Percentiles rank a stretch among this genome's conserved stretches.
These are phyloP conservation scores for Zancudomyces culisetae DNA, from an alignment of 371 early-diverging fungal species.

Conservation along the genomic window DNA sequence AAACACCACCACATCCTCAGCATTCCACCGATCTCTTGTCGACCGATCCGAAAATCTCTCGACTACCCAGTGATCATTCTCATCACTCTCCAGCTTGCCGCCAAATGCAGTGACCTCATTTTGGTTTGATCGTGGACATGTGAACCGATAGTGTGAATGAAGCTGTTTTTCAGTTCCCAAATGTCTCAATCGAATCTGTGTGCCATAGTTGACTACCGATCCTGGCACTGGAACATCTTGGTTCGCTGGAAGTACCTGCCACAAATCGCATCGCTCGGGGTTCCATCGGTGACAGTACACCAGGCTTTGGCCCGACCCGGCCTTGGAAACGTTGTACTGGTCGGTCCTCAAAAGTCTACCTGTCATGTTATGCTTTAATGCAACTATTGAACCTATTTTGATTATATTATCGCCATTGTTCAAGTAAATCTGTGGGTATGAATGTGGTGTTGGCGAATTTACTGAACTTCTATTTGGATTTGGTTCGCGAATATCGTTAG, in stretches of 20 bases:
- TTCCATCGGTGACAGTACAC: slow-evolving; percentile 29
- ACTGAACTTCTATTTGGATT: slow-evolving; percentile 16
- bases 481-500: slow-evolving; percentile 17
- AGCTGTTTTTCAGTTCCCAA: slow-evolving; percentile 27
- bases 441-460: slow-evolving; percentile 15
- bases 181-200: slow-evolving; percentile 33
- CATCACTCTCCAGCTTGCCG: slow-evolving; percentile 24
- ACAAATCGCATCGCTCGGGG: slow-evolving; percentile 21
- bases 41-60: slow-evolving; percentile 28
- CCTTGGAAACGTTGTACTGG: slow-evolving; percentile 14
- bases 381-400: slow-evolving; percentile 23
- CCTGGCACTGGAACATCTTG: slow-evolving; percentile 20
- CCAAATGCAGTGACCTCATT: slow-evolving; percentile 42
- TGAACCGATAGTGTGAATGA: slow-evolving; percentile 33
- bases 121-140: slow-evolving; percentile 30
- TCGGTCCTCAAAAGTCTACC: slow-evolving; percentile 29
- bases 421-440: slow-evolving; percentile 14
- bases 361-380: slow-evolving; percentile 35
- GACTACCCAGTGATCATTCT: slow-evolving; percentile 40
- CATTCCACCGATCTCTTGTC: slow-evolving; percentile 27
- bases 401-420: slow-evolving; percentile 8
- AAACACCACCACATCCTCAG: slow-evolving; percentile 26
- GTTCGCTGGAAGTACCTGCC: slow-evolving; percentile 33
- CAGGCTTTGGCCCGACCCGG: slow-evolving; percentile 33
- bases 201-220: slow-evolving; percentile 28